These are phyloP conservation scores for Vitis vinifera DNA, from an alignment of 164 flowering plant genomes.

Conservation along the genomic window ASM3070453v1 NC_081814.1:171001-171500, in stretches of 20 bases:
- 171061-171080: too few species aligned
- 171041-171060: too few species aligned
- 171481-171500: conserved; percentile 21
- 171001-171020: too few species aligned
- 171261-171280: conserved; percentile 15
- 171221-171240: conserved; percentile 40
- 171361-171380: conserved; percentile 27
- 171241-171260: conserved; percentile 42
- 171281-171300: conserved; percentile 25
- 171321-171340: conserved; percentile 35
- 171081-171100: too few species aligned
- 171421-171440: conserved; percentile 38
- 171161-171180: too few species aligned
- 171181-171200: conserved; percentile 21
- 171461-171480: conserved; percentile 26
- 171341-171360: conserved; percentile 29
- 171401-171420: conserved; percentile 60
- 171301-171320: conserved; percentile 20
- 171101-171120: too few species aligned
- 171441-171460: conserved; percentile 15
- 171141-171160: too few species aligned
- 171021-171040: too few species aligned
- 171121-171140: too few species aligned
- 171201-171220: conserved; percentile 38
- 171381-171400: conserved; percentile 45